phyloP scores from a whole-genome alignment of 768 basidiomycete genomes.

The Tricholoma hemisulphureum region DNA sequence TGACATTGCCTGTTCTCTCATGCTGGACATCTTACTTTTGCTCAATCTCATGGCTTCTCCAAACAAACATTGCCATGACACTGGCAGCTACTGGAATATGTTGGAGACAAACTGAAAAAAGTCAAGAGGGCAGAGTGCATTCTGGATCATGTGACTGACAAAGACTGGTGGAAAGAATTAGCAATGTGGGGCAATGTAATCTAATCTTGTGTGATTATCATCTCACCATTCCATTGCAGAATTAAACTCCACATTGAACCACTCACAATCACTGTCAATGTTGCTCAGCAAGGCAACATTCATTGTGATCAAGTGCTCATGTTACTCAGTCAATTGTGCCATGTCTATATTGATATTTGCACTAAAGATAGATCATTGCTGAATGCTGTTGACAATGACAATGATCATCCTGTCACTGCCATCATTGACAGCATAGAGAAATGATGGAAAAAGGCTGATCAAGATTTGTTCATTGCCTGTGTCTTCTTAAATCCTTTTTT shows the following conservation, averaged over 20 bases:
- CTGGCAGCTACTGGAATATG: no score
- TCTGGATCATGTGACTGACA: background rate
- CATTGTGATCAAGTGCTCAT: conserved; percentile 31
- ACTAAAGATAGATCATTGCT: conserved; percentile 12
- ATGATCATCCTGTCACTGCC: conserved; percentile 7
- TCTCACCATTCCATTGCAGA: background rate
- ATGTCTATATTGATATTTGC: background rate
- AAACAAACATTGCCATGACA: no score
- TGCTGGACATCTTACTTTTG: no score
- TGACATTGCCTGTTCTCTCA: no score
- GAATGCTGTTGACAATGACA: conserved; percentile 14
- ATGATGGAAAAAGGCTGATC: conserved; percentile 28
- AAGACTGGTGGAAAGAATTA: background rate
- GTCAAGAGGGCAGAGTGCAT: background rate
- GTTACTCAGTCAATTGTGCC: conserved; percentile 26
- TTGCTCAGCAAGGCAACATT: conserved; percentile 26
- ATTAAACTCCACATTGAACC: conserved; percentile 12
- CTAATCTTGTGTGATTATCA: background rate
- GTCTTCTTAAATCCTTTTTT: conserved; percentile 27
- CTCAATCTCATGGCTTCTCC: no score
- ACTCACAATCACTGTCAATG: conserved; percentile 29
- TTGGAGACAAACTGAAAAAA: background rate
- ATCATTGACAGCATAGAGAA: conserved; percentile 30
- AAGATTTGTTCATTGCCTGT: conserved; percentile 30
- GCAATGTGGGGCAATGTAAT: background rate